These are phyloP conservation scores for Petunia hybrid DNA, from an alignment of 305 asterid species.

Conservation along the genomic window DNA sequence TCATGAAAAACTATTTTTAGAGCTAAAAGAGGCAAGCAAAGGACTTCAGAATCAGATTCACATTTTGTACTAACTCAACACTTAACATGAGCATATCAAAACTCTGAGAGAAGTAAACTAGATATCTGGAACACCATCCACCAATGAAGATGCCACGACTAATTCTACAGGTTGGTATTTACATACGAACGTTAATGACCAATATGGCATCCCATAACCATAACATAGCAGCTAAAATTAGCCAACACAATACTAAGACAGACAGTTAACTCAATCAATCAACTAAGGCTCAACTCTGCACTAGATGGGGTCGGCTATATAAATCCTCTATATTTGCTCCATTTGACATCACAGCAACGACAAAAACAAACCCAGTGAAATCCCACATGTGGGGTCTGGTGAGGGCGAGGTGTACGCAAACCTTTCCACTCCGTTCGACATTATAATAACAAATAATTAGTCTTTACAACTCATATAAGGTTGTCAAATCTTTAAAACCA, in stretches of 20 bases:
- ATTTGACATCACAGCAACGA: too few species aligned
- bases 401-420: too few species aligned
- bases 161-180: neutral
- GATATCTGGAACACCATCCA: neutral
- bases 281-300: neutral
- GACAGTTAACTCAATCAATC: neutral
- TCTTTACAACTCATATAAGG: too few species aligned
- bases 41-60: neutral
- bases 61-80: neutral
- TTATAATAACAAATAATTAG: too few species aligned
- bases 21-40: neutral
- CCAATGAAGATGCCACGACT: neutral
- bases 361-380: too few species aligned
- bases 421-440: too few species aligned
- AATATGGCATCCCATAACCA: neutral
- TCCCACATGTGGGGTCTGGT: too few species aligned
- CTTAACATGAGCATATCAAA: neutral
- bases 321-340: neutral
- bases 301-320: neutral
- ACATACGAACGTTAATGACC: neutral
- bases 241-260: neutral
- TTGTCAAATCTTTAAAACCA: slow-evolving; percentile 12
- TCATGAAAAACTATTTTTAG: slow-evolving; percentile 13
- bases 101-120: neutral
- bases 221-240: neutral